Evolutionary conservation across 768 basidiomycete species (phyloP).

Genomic region (Daedaleopsis nitida): DNA sequence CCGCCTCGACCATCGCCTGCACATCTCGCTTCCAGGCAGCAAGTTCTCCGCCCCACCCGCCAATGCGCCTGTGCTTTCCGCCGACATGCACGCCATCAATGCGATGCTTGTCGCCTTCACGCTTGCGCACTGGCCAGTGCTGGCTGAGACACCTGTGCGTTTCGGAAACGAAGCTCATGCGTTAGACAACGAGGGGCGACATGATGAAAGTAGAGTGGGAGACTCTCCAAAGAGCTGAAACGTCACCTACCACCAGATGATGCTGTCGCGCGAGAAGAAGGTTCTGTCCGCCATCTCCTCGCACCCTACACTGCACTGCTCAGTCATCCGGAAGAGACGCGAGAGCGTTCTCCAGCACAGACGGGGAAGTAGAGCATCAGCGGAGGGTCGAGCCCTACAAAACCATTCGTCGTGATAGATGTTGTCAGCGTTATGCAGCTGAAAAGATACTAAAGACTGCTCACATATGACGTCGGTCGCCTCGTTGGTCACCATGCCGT

Average conservation of each 20-base stretch:
- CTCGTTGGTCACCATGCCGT: conserved; percentile 11
- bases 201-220: background rate
- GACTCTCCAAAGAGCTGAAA: background rate
- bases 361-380: conserved; percentile 59
- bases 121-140: conserved; percentile 20
- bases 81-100: conserved; percentile 28
- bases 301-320: conserved; percentile 34
- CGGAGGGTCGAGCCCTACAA: conserved; percentile 73
- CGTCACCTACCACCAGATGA: conserved; percentile 33
- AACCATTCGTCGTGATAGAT: background rate
- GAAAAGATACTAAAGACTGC: conserved; percentile 30
- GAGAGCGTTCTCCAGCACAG: conserved; percentile 53
- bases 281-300: conserved; percentile 24
- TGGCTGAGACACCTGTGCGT: conserved; percentile 15
- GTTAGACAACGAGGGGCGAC: background rate
- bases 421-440: conserved; percentile 15
- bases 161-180: background rate
- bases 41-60: conserved; percentile 24
- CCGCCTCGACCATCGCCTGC: conserved; percentile 5
- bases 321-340: conserved; percentile 29
- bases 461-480: conserved; percentile 30
- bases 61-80: conserved; percentile 21
- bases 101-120: conserved; percentile 11
- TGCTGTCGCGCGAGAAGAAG: conserved; percentile 34
- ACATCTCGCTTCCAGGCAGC: conserved; percentile 21